Conservation (phyloP, 345 rosid genomes). For the Atalantia buxifolia region DNA sequence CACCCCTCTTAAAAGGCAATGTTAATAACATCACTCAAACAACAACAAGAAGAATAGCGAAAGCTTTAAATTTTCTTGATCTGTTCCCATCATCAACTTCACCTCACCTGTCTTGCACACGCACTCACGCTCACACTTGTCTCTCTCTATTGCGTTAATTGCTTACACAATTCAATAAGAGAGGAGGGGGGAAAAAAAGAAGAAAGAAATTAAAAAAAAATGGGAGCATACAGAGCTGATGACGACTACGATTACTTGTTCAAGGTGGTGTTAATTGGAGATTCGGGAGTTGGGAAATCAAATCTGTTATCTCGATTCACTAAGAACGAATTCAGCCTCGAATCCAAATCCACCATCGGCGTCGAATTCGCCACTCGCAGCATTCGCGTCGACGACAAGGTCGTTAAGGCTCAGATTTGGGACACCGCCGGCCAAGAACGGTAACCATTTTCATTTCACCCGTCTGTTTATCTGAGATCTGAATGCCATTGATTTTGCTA, state of each 20-base stretch:
- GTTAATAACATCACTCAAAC: background rate
- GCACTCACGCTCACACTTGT: no score
- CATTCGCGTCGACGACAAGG: constrained; percentile 36
- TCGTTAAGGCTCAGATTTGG: constrained; percentile 47
- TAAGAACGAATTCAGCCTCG: constrained; percentile 37
- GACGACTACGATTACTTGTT: constrained; percentile 41
- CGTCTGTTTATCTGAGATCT: constrained; percentile 4
- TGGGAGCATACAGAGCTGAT: constrained; percentile 36
- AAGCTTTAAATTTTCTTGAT: background rate
- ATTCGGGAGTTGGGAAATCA: constrained; percentile 40
- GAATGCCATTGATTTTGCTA: background rate
- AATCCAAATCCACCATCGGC: constrained; percentile 42
- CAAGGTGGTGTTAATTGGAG: constrained; percentile 39
- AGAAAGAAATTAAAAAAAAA: background rate
- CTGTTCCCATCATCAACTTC: background rate
- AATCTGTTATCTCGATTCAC: constrained; percentile 37
- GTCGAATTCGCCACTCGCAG: constrained; percentile 45
- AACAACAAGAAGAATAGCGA: background rate
- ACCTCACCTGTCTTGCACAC: no score
- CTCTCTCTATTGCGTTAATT: no score
- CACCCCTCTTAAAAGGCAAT: background rate
- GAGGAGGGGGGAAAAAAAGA: no score
- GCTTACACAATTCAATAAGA: no score
- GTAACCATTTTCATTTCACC: background rate
- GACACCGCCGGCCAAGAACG: constrained; percentile 43